Percentiles rank a stretch among this genome's conserved stretches.
These are phyloP conservation scores for Dictyostelium intermedium DNA, from an alignment of 78 protist species.

Conservation along the genomic window DNA sequence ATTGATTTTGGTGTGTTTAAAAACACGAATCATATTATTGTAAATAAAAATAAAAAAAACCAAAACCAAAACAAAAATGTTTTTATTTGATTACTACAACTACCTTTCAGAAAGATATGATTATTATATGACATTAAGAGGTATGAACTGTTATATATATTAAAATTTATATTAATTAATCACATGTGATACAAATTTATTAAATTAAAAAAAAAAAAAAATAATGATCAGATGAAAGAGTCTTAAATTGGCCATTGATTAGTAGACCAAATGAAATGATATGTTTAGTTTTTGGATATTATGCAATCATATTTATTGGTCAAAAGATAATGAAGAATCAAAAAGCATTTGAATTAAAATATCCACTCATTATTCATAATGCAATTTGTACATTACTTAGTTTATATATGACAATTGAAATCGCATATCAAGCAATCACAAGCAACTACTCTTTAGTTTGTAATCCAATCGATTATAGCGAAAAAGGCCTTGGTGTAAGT, in stretches of 20 bases:
- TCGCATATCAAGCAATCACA: slow-evolving; percentile 33
- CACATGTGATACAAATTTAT: too few species aligned
- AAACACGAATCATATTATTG: too few species aligned
- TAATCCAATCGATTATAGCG: slow-evolving; percentile 62
- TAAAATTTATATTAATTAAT: too few species aligned
- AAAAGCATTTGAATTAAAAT: slow-evolving; percentile 61
- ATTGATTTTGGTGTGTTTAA: too few species aligned
- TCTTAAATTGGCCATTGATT: slow-evolving; percentile 48
- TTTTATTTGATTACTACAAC: not conserved
- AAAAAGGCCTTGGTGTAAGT: slow-evolving; percentile 70
- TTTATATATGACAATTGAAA: slow-evolving; percentile 39
- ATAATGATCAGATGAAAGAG: slow-evolving; percentile 41
- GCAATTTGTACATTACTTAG: slow-evolving; percentile 18
- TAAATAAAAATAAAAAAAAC: too few species aligned
- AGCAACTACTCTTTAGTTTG: slow-evolving; percentile 44
- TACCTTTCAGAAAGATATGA: slow-evolving; percentile 46
- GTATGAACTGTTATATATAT: too few species aligned
- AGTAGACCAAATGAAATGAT: slow-evolving; percentile 61
- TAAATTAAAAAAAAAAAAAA: not conserved
- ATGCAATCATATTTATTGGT: slow-evolving; percentile 29
- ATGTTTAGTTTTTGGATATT: slow-evolving; percentile 34
- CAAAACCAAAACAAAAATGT: not conserved
- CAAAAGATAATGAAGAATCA: slow-evolving; percentile 27
- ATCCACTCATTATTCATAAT: slow-evolving; percentile 62
- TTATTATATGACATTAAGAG: slow-evolving; percentile 32